A percentile compares a stretch with the other conserved stretches of the same genome.
Evolutionary conservation across 2,329 filamentous ascomycete species (phyloP).

Genomic region (Huntiella abstrusa): DNA sequence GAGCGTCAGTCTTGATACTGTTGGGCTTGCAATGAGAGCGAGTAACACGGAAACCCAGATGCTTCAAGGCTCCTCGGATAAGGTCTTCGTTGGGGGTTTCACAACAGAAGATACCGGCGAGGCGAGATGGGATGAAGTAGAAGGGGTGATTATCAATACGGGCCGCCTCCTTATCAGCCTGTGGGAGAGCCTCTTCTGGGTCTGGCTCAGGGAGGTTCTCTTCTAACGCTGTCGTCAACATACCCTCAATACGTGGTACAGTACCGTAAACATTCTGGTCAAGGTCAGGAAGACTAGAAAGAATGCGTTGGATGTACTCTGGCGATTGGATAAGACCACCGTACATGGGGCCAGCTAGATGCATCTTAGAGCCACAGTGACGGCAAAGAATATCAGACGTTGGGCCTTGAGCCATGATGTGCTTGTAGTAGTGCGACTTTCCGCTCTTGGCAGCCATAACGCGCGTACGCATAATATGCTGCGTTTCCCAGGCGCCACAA

Average conservation of each 20-base stretch:
- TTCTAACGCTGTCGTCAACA: slow-evolving; percentile 76
- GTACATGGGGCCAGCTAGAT: slow-evolving; percentile 88
- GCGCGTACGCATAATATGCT: slow-evolving; percentile 55
- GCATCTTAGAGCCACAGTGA: slow-evolving; percentile 74
- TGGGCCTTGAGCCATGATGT: slow-evolving; percentile 54
- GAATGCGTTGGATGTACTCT: slow-evolving; percentile 61
- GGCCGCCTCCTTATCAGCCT: slow-evolving; percentile 35
- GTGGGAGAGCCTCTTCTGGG: slow-evolving; percentile 17
- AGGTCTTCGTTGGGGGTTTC: slow-evolving; percentile 60
- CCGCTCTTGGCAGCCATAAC: slow-evolving; percentile 51
- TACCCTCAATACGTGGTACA: slow-evolving; percentile 64
- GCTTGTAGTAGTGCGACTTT: slow-evolving; percentile 54
- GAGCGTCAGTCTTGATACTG: slow-evolving; percentile 83
- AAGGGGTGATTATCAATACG: slow-evolving; percentile 61
- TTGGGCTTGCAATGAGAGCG: slow-evolving; percentile 79
- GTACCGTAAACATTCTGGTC: slow-evolving; percentile 61
- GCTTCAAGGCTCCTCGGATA: slow-evolving; percentile 61
- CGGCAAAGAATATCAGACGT: slow-evolving; percentile 47
- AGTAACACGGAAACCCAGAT: slow-evolving; percentile 64
- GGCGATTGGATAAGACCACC: slow-evolving; percentile 72
- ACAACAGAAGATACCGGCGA: slow-evolving; percentile 63
- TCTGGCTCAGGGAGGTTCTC: slow-evolving; percentile 33
- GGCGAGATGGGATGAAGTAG: slow-evolving; percentile 58
- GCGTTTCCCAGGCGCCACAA: slow-evolving; percentile 80
- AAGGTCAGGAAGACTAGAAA: slow-evolving; percentile 50